Base-by-base conservation (phyloP, 352 stramenopile genomes). In the Pythium phragmiticola region DNA sequence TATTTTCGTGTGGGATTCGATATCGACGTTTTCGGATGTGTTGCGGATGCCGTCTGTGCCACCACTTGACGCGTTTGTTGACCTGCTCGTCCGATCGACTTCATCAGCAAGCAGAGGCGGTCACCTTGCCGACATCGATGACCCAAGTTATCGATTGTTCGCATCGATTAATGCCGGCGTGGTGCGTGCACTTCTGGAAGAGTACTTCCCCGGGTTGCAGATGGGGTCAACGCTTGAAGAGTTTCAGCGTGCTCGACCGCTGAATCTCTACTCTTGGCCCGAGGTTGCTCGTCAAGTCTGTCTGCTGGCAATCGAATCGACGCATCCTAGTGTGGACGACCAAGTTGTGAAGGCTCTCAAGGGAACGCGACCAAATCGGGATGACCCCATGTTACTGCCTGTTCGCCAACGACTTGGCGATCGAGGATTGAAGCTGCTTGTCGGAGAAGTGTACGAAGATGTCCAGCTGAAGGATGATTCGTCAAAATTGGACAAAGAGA, bases 261-360 rank as follows among this genome's bases (percentile, higher is more conserved):
- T 95, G 56, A 95, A 93, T 47, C 56, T 71, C 12, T 77, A 93
- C 63, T 92, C 73, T 14, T 95, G 86, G 86, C 82, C 84, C n/a
- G 86, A 95, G 74, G 57, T 93, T 37, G 82, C 78, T 50, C 82
- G 84, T 17, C 68, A 90, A 67, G 80, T 91, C 28, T 93, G 81
- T 42, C 70, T 91, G 7, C 66, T 95, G 39, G 78, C 83, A 12
- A 81, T 92, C 17, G 86, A 95, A 45, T 71, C 82, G 28, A 83
- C 82, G 26, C 83, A 89, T 17, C 83, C 81, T 1, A 90, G 76
- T 60, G 56, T 65, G 0, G 86, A 95, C 48, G 84, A 92, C 26
- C 77, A 88, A 46, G 34, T 89, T 52, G 65, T 95, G 11, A 95
- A 93, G 56, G 66, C 78, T 26, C 72, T 95, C 4, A 90, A 90